Evolutionary conservation across 352 stramenopile genomes (phyloP), one percentile per base, ranked within the genome.

Genomic region (Pythium myriotylum): DNA sequence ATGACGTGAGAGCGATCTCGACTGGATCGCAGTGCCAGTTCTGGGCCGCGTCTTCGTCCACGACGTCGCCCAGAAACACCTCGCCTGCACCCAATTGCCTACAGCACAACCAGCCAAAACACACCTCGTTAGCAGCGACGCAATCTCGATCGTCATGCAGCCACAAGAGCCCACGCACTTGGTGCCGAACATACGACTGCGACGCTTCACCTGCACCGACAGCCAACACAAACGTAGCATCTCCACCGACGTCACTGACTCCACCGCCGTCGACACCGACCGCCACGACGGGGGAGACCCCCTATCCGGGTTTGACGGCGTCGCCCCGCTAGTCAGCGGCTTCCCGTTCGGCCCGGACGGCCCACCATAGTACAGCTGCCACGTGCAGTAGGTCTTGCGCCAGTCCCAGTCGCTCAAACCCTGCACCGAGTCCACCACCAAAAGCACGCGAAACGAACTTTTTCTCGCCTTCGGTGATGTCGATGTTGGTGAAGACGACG

Each of bases 141-240:
- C n/a, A n/a, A n/a, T n/a, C n/a, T n/a, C n/a, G n/a, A n/a, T n/a
- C n/a, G n/a, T n/a, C n/a, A n/a, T n/a, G n/a, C n/a, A n/a, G n/a
- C n/a, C n/a, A n/a, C n/a, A n/a, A n/a, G n/a, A n/a, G n/a, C n/a
- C n/a, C n/a, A 54, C 49, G n/a, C 33, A 57, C 50, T 57, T 57
- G 50, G 50, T 57, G 41, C 54, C 51, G 13, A 24, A 24, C 7
- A 53, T 53, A 29, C 27, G 54, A 17, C 54, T 60, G 40, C 54
- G 54, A 12, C 54, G 54, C 32, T 60, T 60, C 17, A 60, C 54
- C 32, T 52, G 54, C 24, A 60, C 54, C 1, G 14, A 16, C 17
- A 60, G 13, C 4, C 54, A 42, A 14, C 54, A 60, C 35, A n/a
- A 20, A 17, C 35, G 50, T 16, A 57, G 35, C 50, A 57, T 57